phyloP scores from a whole-genome alignment of 345 rosid species.

The Hypericum androsaemum region DNA sequence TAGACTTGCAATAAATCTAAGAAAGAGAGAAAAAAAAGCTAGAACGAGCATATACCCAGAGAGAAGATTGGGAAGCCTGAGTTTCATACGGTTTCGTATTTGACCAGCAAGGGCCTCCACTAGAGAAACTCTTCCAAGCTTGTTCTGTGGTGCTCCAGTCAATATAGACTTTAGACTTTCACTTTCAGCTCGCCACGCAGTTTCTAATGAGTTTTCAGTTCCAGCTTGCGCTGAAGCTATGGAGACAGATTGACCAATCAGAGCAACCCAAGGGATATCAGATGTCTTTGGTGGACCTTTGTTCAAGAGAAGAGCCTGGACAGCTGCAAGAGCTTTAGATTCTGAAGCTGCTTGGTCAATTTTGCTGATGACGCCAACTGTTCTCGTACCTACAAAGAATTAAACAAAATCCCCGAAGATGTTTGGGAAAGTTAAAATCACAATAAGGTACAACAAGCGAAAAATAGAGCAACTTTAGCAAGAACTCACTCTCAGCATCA shows the following conservation, averaged over 20 bases:
- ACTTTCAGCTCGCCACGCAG: constrained; percentile 96
- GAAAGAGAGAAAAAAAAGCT: neutral
- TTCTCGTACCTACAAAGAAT: constrained; percentile 73
- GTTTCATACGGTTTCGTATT: constrained; percentile 82
- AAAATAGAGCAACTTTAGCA: constrained; percentile 5
- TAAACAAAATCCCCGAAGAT: neutral
- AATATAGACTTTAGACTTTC: constrained; percentile 77
- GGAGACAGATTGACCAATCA: constrained; percentile 93
- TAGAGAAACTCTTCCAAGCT: constrained; percentile 90
- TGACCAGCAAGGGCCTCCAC: constrained; percentile 88
- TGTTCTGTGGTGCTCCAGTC: constrained; percentile 78
- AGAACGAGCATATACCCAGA: constrained; percentile 56
- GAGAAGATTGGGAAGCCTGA: constrained; percentile 88
- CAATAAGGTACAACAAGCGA: constrained; percentile 3
- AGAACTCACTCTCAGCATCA: constrained; percentile 73
- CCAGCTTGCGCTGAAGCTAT: constrained; percentile 86
- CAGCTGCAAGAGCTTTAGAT: constrained; percentile 87
- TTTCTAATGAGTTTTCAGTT: constrained; percentile 82
- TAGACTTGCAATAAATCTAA: neutral
- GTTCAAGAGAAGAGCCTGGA: constrained; percentile 82
- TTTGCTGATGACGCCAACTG: constrained; percentile 79
- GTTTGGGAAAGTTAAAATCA: neutral
- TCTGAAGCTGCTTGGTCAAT: constrained; percentile 93
- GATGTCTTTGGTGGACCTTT: constrained; percentile 92
- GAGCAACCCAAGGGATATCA: constrained; percentile 95